phyloP scores from a whole-genome alignment of 139 green algal species.

The Tetradesmus obliquus region DNA sequence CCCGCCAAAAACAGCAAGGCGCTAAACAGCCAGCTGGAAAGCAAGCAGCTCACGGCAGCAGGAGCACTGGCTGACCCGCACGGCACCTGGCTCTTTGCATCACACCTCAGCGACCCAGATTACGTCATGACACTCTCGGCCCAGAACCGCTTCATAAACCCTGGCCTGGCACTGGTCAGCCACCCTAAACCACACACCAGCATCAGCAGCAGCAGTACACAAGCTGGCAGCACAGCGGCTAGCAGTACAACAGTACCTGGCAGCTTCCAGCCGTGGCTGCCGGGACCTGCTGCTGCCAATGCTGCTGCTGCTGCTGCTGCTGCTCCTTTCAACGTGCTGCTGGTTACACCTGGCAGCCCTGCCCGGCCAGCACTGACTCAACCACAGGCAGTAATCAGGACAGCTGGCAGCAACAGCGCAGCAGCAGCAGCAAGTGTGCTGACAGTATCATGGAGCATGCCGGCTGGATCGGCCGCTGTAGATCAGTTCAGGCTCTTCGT shows the following conservation, averaged over 20 bases:
- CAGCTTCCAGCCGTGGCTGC: background rate
- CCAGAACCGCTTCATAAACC: background rate
- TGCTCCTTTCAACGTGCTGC: background rate
- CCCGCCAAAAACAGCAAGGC: background rate
- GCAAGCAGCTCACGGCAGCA: background rate
- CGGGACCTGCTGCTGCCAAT: background rate
- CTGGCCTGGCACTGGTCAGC: slow-evolving; percentile 21
- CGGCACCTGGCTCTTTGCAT: slow-evolving; percentile 12
- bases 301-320: background rate
- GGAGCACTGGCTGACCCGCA: background rate
- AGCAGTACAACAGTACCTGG: background rate
- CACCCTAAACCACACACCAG: background rate
- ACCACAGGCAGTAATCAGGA: too few species aligned
- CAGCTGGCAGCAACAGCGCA: too few species aligned
- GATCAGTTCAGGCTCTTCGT: slow-evolving; percentile 32
- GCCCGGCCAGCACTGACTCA: background rate
- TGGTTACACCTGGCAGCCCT: background rate
- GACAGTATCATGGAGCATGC: background rate
- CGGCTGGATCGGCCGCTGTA: background rate
- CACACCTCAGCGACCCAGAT: background rate
- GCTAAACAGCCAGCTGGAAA: background rate
- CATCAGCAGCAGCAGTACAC: background rate
- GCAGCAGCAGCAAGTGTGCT: background rate
- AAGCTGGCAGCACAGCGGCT: background rate
- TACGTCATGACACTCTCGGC: background rate